Evolutionary conservation across 768 basidiomycete genomes (phyloP).

Genomic region (Suillus spraguei): DNA sequence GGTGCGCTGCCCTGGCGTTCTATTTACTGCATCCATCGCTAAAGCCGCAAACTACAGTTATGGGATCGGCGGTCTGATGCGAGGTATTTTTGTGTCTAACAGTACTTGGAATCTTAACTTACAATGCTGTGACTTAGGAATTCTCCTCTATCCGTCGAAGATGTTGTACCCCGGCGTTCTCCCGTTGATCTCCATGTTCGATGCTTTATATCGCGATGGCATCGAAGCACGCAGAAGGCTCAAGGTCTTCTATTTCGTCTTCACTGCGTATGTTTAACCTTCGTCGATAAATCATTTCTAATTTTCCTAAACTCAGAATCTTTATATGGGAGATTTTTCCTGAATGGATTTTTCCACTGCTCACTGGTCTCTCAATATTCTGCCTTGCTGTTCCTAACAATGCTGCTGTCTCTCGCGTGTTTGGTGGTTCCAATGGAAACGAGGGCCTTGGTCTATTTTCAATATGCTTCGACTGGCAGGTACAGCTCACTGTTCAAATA

Average conservation of each 20-base stretch:
- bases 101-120: background rate
- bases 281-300: conserved; percentile 4
- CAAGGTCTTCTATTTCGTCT: conserved; percentile 52
- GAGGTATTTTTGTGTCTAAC: conserved; percentile 34
- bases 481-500: conserved; percentile 18
- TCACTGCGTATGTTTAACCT: conserved; percentile 14
- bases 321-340: conserved; percentile 48
- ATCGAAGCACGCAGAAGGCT: conserved; percentile 42
- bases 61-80: conserved; percentile 56
- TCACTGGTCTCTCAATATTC: conserved; percentile 59
- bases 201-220: conserved; percentile 45
- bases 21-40: background rate
- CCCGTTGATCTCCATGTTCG: conserved; percentile 28
- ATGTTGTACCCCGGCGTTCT: conserved; percentile 43
- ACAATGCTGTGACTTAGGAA: conserved; percentile 15
- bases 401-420: conserved; percentile 53
- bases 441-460: conserved; percentile 65
- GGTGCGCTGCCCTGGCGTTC: conserved; percentile 17
- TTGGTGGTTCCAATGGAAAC: conserved; percentile 64
- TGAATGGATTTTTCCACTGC: conserved; percentile 37
- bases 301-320: conserved; percentile 26
- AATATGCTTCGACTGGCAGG: conserved; percentile 64
- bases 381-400: conserved; percentile 54
- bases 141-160: conserved; percentile 45
- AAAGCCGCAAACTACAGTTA: conserved; percentile 27